A percentile compares a stretch with the other conserved stretches of the same genome.
These are phyloP conservation scores for Epichloe coenophiala DNA, from an alignment of 2,329 filamentous ascomycete species.

Conservation along the genomic window DNA sequence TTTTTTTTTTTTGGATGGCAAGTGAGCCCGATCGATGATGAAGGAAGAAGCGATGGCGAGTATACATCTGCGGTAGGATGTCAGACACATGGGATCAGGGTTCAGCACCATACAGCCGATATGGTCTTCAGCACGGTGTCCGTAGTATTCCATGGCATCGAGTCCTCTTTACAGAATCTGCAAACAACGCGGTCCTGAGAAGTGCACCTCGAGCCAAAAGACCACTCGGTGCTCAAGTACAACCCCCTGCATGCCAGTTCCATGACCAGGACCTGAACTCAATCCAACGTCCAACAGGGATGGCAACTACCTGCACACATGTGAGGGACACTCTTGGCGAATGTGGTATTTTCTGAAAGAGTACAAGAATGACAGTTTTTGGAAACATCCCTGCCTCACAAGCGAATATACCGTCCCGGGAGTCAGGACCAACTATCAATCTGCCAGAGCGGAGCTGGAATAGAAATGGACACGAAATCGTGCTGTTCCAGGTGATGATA, in stretches of 20 bases:
- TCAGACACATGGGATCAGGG: too few species aligned
- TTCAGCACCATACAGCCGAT: too few species aligned
- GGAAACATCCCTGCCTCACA: neutral
- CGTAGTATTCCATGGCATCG: too few species aligned
- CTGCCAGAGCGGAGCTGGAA: neutral
- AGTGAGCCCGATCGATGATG: too few species aligned
- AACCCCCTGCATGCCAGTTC: neutral
- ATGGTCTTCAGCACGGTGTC: too few species aligned
- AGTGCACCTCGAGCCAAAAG: neutral
- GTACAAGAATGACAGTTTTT: neutral
- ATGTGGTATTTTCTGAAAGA: neutral
- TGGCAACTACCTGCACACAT: neutral
- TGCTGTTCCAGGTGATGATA: too few species aligned
- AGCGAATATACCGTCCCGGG: neutral
- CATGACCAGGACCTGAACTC: neutral
- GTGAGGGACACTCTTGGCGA: too few species aligned
- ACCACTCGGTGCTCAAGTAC: neutral
- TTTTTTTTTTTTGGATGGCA: too few species aligned
- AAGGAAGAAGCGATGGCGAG: too few species aligned
- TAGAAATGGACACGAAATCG: too few species aligned
- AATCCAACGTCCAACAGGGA: neutral
- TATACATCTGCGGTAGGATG: too few species aligned
- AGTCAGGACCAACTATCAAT: neutral
- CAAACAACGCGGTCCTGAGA: neutral
- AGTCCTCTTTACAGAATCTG: neutral